Evolutionary conservation across 495 filamentous ascomycete species (phyloP).

Genomic region (Pseudevernia furfuracea): DNA sequence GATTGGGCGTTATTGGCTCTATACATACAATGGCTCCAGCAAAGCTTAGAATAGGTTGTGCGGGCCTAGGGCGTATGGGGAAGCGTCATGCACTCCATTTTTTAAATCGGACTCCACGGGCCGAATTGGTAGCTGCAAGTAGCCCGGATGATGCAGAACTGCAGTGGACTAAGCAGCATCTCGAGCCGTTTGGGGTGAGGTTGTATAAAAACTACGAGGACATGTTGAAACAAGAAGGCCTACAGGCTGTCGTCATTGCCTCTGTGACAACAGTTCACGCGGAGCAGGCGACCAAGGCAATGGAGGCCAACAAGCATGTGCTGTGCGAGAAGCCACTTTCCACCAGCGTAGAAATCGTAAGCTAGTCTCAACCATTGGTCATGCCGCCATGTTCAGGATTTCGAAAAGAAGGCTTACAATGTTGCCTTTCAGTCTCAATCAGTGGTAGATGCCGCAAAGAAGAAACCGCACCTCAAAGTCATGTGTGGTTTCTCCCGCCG

Average conservation of each 20-base stretch:
- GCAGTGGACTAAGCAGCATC: constrained; percentile 43
- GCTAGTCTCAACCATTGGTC: constrained; percentile 15
- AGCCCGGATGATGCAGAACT: constrained; percentile 44
- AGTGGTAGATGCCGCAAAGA: constrained; percentile 44
- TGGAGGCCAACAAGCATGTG: constrained; percentile 46
- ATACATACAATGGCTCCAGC: constrained; percentile 35
- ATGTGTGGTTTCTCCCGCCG: constrained; percentile 55
- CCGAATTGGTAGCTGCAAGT: constrained; percentile 46
- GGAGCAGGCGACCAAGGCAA: constrained; percentile 50
- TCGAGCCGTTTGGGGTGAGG: constrained; percentile 41
- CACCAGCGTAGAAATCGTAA: constrained; percentile 45
- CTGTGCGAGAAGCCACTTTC: constrained; percentile 48
- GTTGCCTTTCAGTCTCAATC: constrained; percentile 39
- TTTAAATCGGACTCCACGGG: constrained; percentile 44
- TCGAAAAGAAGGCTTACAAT: background rate
- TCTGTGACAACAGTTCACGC: constrained; percentile 50
- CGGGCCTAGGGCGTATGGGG: constrained; percentile 53
- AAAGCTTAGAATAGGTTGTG: constrained; percentile 43
- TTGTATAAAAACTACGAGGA: constrained; percentile 48
- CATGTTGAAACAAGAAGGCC: constrained; percentile 48
- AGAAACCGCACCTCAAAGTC: constrained; percentile 47
- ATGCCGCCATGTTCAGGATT: background rate
- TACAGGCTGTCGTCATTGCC: constrained; percentile 47
- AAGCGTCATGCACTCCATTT: constrained; percentile 50
- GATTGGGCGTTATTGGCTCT: background rate